These are phyloP conservation scores for Camellia oleifera DNA, from an alignment of 179 eudicot species.

Conservation along the genomic window DNA sequence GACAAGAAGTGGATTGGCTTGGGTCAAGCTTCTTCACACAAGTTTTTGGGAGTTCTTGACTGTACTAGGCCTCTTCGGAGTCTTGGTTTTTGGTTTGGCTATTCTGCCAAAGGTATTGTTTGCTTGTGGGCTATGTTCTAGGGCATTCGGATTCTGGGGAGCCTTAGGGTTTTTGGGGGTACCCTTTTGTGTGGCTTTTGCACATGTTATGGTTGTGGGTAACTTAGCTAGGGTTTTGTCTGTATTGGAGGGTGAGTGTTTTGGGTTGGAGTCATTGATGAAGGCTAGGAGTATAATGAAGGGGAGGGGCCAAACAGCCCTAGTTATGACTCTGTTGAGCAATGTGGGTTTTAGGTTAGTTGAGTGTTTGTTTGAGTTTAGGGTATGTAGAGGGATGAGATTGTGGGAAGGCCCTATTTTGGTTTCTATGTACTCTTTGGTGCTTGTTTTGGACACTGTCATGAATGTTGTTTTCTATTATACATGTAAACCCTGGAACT, in stretches of 20 bases:
- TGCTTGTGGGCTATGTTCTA: slow-evolving; percentile 6
- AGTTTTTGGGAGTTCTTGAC: slow-evolving; percentile 18
- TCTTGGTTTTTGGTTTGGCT: background rate
- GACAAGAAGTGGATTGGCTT: slow-evolving; percentile 17
- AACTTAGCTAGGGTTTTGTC: slow-evolving; percentile 15
- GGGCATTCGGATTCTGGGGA: slow-evolving; percentile 7
- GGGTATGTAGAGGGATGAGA: slow-evolving; percentile 16
- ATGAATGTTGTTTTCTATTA: slow-evolving; percentile 11
- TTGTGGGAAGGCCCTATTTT: slow-evolving; percentile 21
- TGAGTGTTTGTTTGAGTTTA: slow-evolving; percentile 18
- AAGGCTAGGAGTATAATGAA: slow-evolving; percentile 15
- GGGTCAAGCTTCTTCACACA: slow-evolving; percentile 21
- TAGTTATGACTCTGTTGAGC: slow-evolving; percentile 8
- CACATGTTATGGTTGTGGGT: slow-evolving; percentile 21
- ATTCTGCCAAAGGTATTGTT: slow-evolving; percentile 1
- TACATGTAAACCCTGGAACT: slow-evolving; percentile 12
- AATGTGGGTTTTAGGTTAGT: slow-evolving; percentile 16
- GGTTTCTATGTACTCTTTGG: slow-evolving; percentile 24
- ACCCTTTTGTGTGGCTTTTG: slow-evolving; percentile 24
- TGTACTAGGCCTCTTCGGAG: slow-evolving; percentile 10
- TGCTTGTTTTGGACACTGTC: slow-evolving; percentile 21
- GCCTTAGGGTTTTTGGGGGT: slow-evolving; percentile 16
- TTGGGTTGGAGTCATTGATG: slow-evolving; percentile 13
- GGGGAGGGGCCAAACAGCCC: slow-evolving; percentile 18
- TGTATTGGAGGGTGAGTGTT: slow-evolving; percentile 18